Conservation (phyloP, 192 early-diverging fungal genomes). For the Coemansia sp. region DNA sequence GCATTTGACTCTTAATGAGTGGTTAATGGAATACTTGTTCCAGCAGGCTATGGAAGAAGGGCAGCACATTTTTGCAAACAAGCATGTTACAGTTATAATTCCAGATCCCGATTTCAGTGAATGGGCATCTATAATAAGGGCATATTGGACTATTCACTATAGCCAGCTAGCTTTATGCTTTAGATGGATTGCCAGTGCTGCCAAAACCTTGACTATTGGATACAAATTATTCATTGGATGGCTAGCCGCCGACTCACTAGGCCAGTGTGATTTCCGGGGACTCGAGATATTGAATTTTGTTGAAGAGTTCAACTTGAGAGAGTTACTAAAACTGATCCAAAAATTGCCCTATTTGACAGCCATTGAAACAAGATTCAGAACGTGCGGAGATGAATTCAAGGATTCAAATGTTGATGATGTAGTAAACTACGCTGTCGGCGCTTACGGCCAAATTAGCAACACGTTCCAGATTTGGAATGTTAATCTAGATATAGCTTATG, state of each 20-base stretch:
- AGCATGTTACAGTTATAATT: background rate
- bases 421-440: background rate
- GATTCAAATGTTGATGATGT: background rate
- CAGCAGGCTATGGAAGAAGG: background rate
- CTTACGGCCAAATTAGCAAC: background rate
- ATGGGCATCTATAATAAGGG: background rate
- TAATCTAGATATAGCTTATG: background rate
- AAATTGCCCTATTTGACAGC: background rate
- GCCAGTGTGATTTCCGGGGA: background rate
- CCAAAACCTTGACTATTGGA: background rate
- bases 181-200: background rate
- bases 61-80: background rate
- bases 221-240: background rate
- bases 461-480: background rate
- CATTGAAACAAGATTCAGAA: background rate
- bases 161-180: background rate
- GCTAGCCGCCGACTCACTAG: background rate
- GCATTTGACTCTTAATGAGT: background rate
- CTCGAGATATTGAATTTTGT: background rate
- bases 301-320: background rate
- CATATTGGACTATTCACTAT: background rate
- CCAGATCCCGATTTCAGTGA: background rate
- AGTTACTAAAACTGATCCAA: background rate
- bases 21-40: background rate
- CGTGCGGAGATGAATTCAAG: background rate